Base-by-base conservation (phyloP, 768 basidiomycete genomes). In the Mycena rosella region DNA sequence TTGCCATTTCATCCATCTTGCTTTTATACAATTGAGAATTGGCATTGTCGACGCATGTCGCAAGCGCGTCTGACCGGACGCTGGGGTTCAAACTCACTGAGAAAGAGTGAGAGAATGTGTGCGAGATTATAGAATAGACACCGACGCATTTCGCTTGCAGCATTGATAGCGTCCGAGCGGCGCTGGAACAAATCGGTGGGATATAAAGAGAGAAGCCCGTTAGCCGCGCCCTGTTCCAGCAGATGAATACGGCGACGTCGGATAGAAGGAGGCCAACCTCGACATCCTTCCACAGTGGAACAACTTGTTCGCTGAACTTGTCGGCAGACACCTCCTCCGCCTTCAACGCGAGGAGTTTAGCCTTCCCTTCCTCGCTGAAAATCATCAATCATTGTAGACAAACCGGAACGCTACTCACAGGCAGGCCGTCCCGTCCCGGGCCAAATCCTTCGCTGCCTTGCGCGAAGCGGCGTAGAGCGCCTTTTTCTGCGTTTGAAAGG, bases 81-180 rank as follows among this genome's bases (percentile, higher is more conserved):
- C 59, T 42, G 34, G 74, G 74, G 57, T 77, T 75, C 32, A 63
- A 42, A 65, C 74, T 70, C 42, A 81, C 79, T 84, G 68, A 67
- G 8, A 11, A 8, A 10, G 26, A 42, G 11, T 40, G 22, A 51
- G 38, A 22, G 20, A 22, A 44, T 2, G 10, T 42, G 48, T 61
- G 6, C 51, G 32, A 36, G n/a, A 30, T 51, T 32, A 11, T 26
- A 27, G 57, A 29, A 48, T 47, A 42, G 18, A 36, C 7, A 78
- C 81, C 66, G 27, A 83, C 84, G 63, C 77, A 79, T 81, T 64
- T 77, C 75, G 62, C 80, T 81, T 32, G 81, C 81, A 45, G 74
- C 68, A 44, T 83, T 77, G 38, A 82, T 76, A 22, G 69, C 62
- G 15, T 77, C 71, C 10, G 80, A 73, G 14, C 84, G 77, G 36